phyloP scores from a whole-genome alignment of 1,139 yeast genomes.

The Yamadazyma kanchanaburiensis region DNA sequence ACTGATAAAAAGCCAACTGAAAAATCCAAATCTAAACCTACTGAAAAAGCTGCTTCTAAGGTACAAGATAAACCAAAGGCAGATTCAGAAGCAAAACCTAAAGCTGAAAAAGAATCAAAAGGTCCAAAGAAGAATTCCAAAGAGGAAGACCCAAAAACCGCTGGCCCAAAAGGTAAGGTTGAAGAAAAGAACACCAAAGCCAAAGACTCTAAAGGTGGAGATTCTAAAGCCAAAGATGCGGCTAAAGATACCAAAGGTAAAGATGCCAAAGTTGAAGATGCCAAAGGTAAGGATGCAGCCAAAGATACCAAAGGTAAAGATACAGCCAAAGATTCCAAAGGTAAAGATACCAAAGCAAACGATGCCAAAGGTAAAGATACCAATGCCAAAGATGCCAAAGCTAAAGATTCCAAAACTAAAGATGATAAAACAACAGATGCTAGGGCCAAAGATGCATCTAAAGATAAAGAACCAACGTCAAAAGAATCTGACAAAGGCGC shows the following conservation, averaged over 20 bases:
- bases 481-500: no score
- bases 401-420: neutral
- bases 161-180: neutral
- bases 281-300: neutral
- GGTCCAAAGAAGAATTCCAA: conserved; percentile 1
- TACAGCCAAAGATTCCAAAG: neutral
- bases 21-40: conserved; percentile 1
- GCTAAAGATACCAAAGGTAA: conserved; percentile 1
- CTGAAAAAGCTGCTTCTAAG: neutral
- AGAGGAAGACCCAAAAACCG: neutral
- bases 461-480: no score
- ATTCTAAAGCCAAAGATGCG: neutral
- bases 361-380: neutral
- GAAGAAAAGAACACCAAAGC: neutral
- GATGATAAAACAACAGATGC: neutral
- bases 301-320: neutral
- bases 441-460: neutral
- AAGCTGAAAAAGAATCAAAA: neutral
- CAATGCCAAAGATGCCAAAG: conserved; percentile 1
- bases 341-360: neutral
- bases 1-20: conserved; percentile 1
- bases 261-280: neutral
- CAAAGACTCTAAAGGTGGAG: neutral
- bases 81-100: neutral
- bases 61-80: no score